Base-by-base conservation (phyloP, 768 basidiomycete genomes). In the Boletus speciosus region DNA sequence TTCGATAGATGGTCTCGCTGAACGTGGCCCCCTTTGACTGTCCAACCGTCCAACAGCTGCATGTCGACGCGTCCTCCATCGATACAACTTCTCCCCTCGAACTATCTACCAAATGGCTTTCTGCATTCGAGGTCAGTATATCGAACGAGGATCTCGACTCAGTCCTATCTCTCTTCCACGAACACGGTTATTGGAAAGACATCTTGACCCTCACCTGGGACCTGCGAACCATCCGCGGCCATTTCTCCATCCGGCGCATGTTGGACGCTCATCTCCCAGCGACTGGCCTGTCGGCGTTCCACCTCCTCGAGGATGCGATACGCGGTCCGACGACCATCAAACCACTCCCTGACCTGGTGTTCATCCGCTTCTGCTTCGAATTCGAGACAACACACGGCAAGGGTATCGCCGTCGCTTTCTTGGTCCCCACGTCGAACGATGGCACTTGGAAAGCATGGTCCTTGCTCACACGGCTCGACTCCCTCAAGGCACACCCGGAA, bases 391-490 rank as follows among this genome's bases (percentile, higher is more conserved):
- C 65, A 2, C 66, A 77, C 1, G 86, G 82, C 0, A 61, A 73
- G 6, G 80, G 77, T 2, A 76, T 75, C 1, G 84, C 83, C 5
- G 67, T 88, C 34, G 74, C 74, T 10, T 76, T 82, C 34, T 73
- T 88, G 23, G 73, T 87, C 1, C 60, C 72, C 4, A 65, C 65
- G 12, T 65, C 73, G 5, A 31, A 52, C 23, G 14, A 3, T 25
- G 67, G 66, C 27, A 41, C 48, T 19, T 88, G 86, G 88, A 82
- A 77, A 61, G 83, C 83, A 0, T 78, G 82, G 64, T 74, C 76
- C 14, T 56, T 86, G 11, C 80, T 81, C 59, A 88, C 86, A 2
- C 76, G 79, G 40, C 73, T 90, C 8, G 79, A 81, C 36, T 76
- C 74, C 15, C 69, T 88, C 61, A 80, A 81, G 44, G 77, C 67